A percentile compares a stretch with the other conserved stretches of the same genome.
Evolutionary conservation across 352 stramenopile species (phyloP).

Genomic region (Phytophthora lateralis): DNA sequence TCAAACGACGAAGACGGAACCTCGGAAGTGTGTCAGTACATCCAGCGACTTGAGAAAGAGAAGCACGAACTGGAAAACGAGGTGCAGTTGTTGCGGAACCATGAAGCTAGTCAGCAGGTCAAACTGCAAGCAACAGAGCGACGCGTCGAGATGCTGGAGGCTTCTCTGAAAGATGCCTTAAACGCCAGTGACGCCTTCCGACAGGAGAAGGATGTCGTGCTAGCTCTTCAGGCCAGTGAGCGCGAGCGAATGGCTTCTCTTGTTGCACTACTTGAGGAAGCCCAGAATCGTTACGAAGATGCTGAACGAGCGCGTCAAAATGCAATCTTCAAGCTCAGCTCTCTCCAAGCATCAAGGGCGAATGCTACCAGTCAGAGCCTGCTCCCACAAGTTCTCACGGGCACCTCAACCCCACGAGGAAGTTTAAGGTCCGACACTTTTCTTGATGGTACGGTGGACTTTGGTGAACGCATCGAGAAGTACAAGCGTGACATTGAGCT

Average conservation of each 20-base stretch:
- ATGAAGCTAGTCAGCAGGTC: conserved; percentile 42
- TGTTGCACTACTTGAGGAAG: conserved; percentile 42
- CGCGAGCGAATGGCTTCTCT: conserved; percentile 42
- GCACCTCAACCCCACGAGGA: conserved; percentile 3
- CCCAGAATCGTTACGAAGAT: conserved; percentile 55
- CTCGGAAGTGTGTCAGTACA: conserved; percentile 55
- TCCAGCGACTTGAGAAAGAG: conserved; percentile 55
- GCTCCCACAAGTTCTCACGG: conserved; percentile 14
- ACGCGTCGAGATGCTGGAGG: conserved; percentile 50
- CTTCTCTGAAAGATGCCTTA: conserved; percentile 35
- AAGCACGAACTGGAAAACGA: conserved; percentile 51
- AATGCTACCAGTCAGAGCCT: conserved; percentile 34
- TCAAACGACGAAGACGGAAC: conserved; percentile 29
- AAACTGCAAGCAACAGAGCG: conserved; percentile 32
- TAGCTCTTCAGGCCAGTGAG: conserved; percentile 40
- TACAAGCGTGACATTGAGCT: conserved; percentile 75
- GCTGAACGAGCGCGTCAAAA: conserved; percentile 59
- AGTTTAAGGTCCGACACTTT: neutral
- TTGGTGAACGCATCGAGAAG: conserved; percentile 55
- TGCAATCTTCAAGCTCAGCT: conserved; percentile 69
- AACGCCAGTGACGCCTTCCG: conserved; percentile 32
- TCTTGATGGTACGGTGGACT: conserved; percentile 8
- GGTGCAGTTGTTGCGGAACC: conserved; percentile 42
- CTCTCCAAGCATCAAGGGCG: conserved; percentile 48
- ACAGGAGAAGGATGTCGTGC: conserved; percentile 40